These are phyloP conservation scores for Centella asiatica DNA, from an alignment of 129 eudicot species.

Conservation along the genomic window DNA sequence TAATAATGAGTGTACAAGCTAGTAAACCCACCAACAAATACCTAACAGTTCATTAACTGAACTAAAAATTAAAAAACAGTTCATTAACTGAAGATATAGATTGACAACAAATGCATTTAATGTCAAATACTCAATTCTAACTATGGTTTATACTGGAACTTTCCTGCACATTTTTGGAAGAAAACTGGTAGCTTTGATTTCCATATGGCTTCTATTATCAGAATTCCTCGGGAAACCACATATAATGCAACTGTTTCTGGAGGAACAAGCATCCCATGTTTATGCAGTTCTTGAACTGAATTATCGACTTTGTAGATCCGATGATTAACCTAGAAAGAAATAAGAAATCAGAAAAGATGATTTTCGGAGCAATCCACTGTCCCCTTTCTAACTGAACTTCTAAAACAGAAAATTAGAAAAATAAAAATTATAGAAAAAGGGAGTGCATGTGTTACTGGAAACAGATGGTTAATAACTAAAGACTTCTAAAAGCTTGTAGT, in stretches of 20 bases:
- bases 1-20: no score
- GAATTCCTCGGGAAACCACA: neutral
- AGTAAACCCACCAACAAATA: no score
- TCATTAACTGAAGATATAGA: no score
- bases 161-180: neutral
- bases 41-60: no score
- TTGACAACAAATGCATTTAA: neutral
- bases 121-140: neutral
- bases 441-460: neutral
- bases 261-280: neutral
- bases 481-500: conserved; percentile 26
- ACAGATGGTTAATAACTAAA: neutral
- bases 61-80: no score
- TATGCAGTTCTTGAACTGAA: neutral
- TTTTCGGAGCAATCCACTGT: neutral
- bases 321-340: neutral
- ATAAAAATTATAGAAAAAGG: no score
- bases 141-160: neutral
- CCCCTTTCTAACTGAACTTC: neutral
- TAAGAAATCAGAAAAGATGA: neutral
- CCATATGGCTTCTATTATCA: conserved; percentile 5
- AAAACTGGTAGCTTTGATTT: neutral
- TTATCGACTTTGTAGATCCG: neutral
- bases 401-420: neutral
- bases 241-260: neutral